These are phyloP conservation scores for Pseudopyrenochaeta lycopersici DNA, from an alignment of 2,329 filamentous ascomycete species.

Conservation along the genomic window DNA sequence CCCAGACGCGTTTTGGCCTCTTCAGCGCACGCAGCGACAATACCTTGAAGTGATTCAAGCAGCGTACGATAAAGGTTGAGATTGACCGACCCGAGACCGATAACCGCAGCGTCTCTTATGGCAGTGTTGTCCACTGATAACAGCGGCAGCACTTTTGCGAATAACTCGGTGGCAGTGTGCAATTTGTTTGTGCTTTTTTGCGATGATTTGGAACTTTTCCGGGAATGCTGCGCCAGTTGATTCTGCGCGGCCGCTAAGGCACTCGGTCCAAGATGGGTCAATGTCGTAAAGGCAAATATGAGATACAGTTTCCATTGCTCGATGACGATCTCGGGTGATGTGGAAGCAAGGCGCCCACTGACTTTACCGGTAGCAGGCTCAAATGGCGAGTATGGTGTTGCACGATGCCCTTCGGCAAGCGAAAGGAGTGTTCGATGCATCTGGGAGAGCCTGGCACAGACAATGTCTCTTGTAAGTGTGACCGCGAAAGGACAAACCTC, in stretches of 20 bases:
- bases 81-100: constrained; percentile 93
- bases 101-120: constrained; percentile 88
- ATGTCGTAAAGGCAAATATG: constrained; percentile 94
- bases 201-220: constrained; percentile 79
- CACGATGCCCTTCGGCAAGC: constrained; percentile 73
- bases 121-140: constrained; percentile 80
- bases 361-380: constrained; percentile 64
- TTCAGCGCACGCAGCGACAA: constrained; percentile 85
- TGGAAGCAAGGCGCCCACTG: constrained; percentile 66
- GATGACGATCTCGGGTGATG: constrained; percentile 84
- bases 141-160: constrained; percentile 89
- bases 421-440: constrained; percentile 87
- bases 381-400: constrained; percentile 64
- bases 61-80: constrained; percentile 90
- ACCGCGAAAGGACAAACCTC: constrained; percentile 92
- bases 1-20: constrained; percentile 83
- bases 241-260: constrained; percentile 66
- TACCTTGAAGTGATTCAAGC: constrained; percentile 87
- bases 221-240: constrained; percentile 74
- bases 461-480: constrained; percentile 86
- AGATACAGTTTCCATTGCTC: constrained; percentile 99
- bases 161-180: constrained; percentile 85
- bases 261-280: constrained; percentile 76
- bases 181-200: constrained; percentile 78
- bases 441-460: constrained; percentile 90